Conservation (phyloP, 1,284 basidiomycete genomes). For the Leccinum huronense region DNA sequence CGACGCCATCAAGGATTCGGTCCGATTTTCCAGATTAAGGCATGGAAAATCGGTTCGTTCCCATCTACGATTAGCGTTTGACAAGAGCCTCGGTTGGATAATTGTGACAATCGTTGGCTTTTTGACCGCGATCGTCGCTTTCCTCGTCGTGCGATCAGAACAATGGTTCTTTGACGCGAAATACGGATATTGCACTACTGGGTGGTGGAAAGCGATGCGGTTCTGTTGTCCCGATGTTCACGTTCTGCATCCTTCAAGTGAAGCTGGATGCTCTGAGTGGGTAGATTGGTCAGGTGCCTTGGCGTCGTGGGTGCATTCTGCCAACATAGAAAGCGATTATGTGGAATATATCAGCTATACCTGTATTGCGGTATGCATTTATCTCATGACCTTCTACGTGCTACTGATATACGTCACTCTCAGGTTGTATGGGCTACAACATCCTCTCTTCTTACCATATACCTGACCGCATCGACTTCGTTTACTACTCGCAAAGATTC, state of each 20-base stretch:
- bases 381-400: neutral
- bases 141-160: constrained; percentile 83
- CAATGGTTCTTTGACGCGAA: constrained; percentile 94
- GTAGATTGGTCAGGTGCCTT: constrained; percentile 67
- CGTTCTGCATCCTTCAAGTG: constrained; percentile 30
- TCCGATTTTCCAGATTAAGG: constrained; percentile 69
- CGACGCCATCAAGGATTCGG: constrained; percentile 88
- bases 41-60: constrained; percentile 72
- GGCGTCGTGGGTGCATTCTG: constrained; percentile 25
- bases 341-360: constrained; percentile 76
- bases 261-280: constrained; percentile 69
- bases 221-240: constrained; percentile 71
- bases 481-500: constrained; percentile 89
- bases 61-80: constrained; percentile 65
- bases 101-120: constrained; percentile 87
- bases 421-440: constrained; percentile 70
- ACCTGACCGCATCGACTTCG: constrained; percentile 84
- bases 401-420: constrained; percentile 8
- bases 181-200: constrained; percentile 78
- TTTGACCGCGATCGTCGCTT: constrained; percentile 82
- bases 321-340: constrained; percentile 37
- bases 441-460: constrained; percentile 80
- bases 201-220: constrained; percentile 74
- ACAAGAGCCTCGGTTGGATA: constrained; percentile 88
- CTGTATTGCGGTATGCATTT: constrained; percentile 66